phyloP scores from a whole-genome alignment of 345 rosid genomes.

The Linum usitatissimum region DNA sequence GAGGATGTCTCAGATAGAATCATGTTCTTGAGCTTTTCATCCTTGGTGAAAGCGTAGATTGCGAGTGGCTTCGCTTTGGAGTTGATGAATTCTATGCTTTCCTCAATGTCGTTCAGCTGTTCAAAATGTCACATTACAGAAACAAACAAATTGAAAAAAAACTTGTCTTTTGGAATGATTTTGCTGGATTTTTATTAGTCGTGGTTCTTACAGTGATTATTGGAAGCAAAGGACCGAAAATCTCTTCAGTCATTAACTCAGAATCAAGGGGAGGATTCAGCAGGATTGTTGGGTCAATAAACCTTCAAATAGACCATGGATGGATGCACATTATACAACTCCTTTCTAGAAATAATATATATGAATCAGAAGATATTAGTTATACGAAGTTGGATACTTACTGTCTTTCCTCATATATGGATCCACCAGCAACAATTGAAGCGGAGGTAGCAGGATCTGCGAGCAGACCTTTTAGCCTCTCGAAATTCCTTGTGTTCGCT shows the following conservation, averaged over 20 bases:
- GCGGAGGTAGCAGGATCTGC: slow-evolving; percentile 49
- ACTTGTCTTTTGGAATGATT: background rate
- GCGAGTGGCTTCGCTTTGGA: slow-evolving; percentile 43
- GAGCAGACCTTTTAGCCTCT: slow-evolving; percentile 41
- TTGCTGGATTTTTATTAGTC: background rate
- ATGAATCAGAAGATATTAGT: too few species aligned
- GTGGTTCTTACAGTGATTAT: slow-evolving; percentile 37
- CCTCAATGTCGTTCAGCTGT: slow-evolving; percentile 44
- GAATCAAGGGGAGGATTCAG: slow-evolving; percentile 58
- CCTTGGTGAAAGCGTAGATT: slow-evolving; percentile 51
- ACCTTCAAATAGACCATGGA: slow-evolving; percentile 20
- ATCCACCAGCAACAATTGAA: slow-evolving; percentile 63
- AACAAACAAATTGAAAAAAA: too few species aligned
- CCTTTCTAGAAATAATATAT: background rate
- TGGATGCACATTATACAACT: background rate
- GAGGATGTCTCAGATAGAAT: slow-evolving; percentile 60
- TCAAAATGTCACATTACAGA: background rate
- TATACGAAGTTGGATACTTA: too few species aligned
- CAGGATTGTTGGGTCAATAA: slow-evolving; percentile 55
- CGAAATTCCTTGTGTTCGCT: slow-evolving; percentile 38
- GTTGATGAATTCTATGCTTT: slow-evolving; percentile 46
- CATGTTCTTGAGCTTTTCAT: slow-evolving; percentile 47
- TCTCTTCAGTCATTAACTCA: slow-evolving; percentile 47
- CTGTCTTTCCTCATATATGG: slow-evolving; percentile 50
- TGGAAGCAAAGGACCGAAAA: slow-evolving; percentile 65